phyloP scores from a whole-genome alignment of 176 grass and related monocot species.

The Tillandsia leiboldiana region DNA sequence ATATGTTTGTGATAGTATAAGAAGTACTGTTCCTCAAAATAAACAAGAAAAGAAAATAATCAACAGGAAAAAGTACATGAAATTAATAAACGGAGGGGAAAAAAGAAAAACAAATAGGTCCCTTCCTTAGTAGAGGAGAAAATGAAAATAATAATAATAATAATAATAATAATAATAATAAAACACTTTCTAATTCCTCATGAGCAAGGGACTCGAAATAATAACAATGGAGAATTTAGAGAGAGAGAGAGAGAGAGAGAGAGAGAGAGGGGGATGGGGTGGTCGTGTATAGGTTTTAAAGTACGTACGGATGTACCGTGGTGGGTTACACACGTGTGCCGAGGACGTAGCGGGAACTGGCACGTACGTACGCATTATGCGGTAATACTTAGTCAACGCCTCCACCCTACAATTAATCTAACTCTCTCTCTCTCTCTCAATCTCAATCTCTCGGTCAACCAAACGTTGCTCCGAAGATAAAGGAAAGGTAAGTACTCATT shows the following conservation, averaged over 20 bases:
- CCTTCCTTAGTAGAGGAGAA: too few relatives aligned
- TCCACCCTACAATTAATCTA: too few relatives aligned
- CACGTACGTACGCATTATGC: background rate
- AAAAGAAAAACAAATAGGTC: too few relatives aligned
- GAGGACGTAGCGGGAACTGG: background rate
- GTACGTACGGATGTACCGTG: constrained; percentile 6
- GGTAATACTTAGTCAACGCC: too few relatives aligned
- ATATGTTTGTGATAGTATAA: background rate
- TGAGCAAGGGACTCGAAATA: background rate
- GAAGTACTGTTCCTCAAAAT: background rate
- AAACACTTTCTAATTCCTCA: constrained; percentile 15
- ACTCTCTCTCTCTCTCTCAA: too few relatives aligned
- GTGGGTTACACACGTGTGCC: background rate
- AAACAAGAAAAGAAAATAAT: background rate
- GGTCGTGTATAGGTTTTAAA: background rate
- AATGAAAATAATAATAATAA: too few relatives aligned
- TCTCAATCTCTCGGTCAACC: too few relatives aligned
- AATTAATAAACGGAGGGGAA: too few relatives aligned
- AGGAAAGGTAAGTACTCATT: too few relatives aligned
- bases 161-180: too few relatives aligned
- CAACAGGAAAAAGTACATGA: too few relatives aligned
- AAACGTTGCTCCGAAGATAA: too few relatives aligned
- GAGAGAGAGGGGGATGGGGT: background rate
- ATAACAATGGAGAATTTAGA: background rate
- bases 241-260: background rate